Evolutionary conservation across 1,284 basidiomycete genomes (phyloP).

Genomic region (Fomitopsis palustris): DNA sequence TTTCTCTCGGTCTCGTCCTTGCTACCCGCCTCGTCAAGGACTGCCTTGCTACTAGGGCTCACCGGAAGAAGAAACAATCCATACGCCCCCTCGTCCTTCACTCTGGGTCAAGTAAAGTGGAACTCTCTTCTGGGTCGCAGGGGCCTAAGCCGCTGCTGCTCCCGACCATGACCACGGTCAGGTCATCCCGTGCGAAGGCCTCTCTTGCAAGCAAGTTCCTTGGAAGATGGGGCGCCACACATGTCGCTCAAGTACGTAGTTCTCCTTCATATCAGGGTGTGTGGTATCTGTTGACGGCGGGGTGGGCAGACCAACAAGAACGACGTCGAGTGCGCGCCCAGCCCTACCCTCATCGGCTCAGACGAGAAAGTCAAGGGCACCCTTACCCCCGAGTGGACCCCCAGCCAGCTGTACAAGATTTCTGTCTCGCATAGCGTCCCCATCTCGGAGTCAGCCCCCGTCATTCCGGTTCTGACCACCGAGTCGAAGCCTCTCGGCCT

Average conservation of each 20-base stretch:
- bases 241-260: neutral
- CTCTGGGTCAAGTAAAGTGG: neutral
- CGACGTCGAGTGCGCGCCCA: neutral
- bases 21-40: neutral
- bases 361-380: neutral
- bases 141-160: constrained; percentile 3
- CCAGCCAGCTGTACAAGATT: neutral
- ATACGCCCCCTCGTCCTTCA: neutral
- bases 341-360: neutral
- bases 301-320: neutral
- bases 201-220: neutral
- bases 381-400: neutral
- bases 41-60: neutral
- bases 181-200: constrained; percentile 4
- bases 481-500: neutral
- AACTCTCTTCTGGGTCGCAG: neutral
- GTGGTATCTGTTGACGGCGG: neutral
- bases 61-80: neutral
- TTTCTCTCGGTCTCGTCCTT: neutral
- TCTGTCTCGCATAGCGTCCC: neutral
- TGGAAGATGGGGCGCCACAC: neutral
- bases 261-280: too few relatives aligned
- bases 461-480: neutral
- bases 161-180: neutral
- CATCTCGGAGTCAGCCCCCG: neutral